Percentiles rank a stretch among this genome's conserved stretches.
These are phyloP conservation scores for Pleurozium schreberi DNA, from an alignment of 225 moss, liverwort and hornwort genomes.

Conservation along the genomic window DNA sequence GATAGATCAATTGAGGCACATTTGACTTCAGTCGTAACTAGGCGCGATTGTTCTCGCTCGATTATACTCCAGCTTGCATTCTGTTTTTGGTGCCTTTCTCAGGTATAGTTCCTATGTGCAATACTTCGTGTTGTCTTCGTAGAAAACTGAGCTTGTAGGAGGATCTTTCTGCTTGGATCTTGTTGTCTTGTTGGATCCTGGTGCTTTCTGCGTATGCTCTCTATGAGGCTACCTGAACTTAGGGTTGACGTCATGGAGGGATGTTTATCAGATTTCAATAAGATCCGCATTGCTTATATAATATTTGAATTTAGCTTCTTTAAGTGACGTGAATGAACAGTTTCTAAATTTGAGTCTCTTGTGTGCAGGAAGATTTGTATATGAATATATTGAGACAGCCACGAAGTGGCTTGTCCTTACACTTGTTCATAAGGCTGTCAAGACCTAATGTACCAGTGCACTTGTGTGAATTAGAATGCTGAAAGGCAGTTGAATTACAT, in stretches of 20 bases:
- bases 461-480: background rate
- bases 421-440: background rate
- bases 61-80: background rate
- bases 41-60: background rate
- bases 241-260: background rate
- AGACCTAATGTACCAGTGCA: background rate
- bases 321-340: background rate
- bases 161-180: background rate
- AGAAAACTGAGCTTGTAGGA: background rate
- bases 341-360: background rate
- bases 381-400: background rate
- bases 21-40: background rate
- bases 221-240: background rate
- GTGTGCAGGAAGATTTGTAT: background rate
- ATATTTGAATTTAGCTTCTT: background rate
- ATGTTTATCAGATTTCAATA: background rate
- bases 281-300: background rate
- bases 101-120: background rate
- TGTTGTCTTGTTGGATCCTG: background rate
- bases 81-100: background rate
- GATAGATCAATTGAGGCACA: background rate
- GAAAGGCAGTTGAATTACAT: background rate
- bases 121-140: background rate
- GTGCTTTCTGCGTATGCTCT: background rate
- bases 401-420: background rate